Base-by-base conservation (phyloP, 2,329 filamentous ascomycete genomes). In the Aspergillus ustus region DNA sequence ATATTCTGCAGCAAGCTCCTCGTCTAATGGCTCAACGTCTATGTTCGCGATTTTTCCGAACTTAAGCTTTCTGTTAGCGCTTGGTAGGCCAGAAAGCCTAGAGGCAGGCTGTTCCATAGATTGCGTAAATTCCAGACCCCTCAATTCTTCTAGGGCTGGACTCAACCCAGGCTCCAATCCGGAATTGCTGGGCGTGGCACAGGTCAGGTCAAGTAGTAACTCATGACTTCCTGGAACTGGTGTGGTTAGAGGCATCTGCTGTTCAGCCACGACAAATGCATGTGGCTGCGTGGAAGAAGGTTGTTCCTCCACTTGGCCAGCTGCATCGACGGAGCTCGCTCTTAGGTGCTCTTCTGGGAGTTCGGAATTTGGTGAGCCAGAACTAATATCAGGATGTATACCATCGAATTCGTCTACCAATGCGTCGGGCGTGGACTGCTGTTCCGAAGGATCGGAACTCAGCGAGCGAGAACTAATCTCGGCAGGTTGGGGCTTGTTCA, bases 151-250 rank as follows among this genome's bases (percentile, higher is more conserved):
- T 29, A 67, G 31, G 2, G 63, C 62, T 48, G 67, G 65, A 22
- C 63, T 68, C 52, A 56, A 48, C 43, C 62, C 29, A n/a, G 45
- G 9, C 20, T n/a, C 49, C 22, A 50, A 11, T n/a, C n/a, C 40
- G 52, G 19, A 20, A 37, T 28, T 53, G 53, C 6, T 50, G 17
- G 29, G 61, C 49, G 67, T 61, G 28, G 67, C 57, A 31, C 34
- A 44, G 19, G 56, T 61, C 17, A 73, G 54, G 57, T 69, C 68
- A 25, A 74, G 55, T 25, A 73, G 67, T n/a, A 66, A 45, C n/a
- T 50, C 62, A 48, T 57, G 48, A 28, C 20, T 40, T 15, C 46
- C 40, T 48, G 60, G 19, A 7, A 17, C 29, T 5, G 20, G 37
- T n/a, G 28, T n/a, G 15, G 7, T n/a, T 46, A 5, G 40, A 46